Evolutionary conservation across 345 rosid genomes (phyloP).

Genomic region (Eucalyptus paniculata): DNA sequence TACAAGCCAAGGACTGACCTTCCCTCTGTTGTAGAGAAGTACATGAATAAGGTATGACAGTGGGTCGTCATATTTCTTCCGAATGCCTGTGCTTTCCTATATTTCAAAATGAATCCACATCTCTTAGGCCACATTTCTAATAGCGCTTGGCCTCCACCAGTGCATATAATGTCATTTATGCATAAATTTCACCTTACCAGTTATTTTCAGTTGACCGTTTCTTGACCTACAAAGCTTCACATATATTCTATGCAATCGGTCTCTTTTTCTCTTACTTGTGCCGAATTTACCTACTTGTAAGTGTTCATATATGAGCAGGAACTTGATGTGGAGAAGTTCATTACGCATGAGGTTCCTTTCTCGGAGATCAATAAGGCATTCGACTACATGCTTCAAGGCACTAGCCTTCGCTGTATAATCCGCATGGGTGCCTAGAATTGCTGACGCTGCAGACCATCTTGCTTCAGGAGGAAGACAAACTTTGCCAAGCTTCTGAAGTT

Average conservation of each 20-base stretch:
- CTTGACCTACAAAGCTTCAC: neutral
- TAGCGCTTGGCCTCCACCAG: neutral
- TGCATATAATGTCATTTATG: neutral
- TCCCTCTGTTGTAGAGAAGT: conserved; percentile 32
- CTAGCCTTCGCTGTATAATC: conserved; percentile 19
- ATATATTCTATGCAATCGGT: neutral
- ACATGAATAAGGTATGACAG: conserved; percentile 32
- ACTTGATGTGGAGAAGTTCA: conserved; percentile 32
- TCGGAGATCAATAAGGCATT: conserved; percentile 34
- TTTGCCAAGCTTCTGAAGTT: neutral
- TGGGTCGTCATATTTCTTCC: neutral
- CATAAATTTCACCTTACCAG: neutral
- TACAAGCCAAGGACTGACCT: conserved; percentile 40
- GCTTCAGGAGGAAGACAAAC: neutral
- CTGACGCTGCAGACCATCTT: neutral
- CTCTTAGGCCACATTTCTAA: neutral
- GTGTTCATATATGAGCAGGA: conserved; percentile 5
- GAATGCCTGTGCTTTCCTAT: neutral
- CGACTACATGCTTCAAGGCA: conserved; percentile 22
- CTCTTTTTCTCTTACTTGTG: neutral
- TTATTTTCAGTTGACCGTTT: neutral
- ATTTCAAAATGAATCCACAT: neutral
- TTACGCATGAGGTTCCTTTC: conserved; percentile 24
- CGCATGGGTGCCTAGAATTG: conserved; percentile 3
- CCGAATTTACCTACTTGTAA: neutral